phyloP scores from a whole-genome alignment of 2,329 filamentous ascomycete genomes.

The Chrysoporthe deuterocubensis region DNA sequence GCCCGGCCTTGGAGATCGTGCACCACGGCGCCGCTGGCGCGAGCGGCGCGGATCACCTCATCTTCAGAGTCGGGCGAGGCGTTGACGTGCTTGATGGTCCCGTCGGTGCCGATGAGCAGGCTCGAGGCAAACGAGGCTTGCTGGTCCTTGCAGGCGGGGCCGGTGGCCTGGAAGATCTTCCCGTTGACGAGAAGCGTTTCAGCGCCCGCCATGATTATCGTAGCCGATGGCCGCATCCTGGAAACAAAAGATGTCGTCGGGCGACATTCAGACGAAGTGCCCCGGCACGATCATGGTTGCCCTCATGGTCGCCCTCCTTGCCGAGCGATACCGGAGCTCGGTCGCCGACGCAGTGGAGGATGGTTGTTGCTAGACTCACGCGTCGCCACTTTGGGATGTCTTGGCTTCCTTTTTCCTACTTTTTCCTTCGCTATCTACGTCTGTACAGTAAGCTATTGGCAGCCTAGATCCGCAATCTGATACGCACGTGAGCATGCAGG shows the following conservation, averaged over 20 bases:
- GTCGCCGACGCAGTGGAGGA: not conserved
- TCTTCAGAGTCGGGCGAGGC: conserved; percentile 34
- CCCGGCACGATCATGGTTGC: not conserved
- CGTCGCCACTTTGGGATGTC: not conserved
- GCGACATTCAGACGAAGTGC: not conserved
- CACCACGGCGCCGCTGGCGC: conserved; percentile 32
- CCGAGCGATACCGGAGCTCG: conserved; percentile 25
- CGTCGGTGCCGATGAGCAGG: conserved; percentile 41
- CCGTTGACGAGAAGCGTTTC: conserved; percentile 48
- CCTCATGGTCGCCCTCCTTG: too few relatives aligned
- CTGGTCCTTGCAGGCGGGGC: conserved; percentile 33
- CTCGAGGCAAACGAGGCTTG: conserved; percentile 41
- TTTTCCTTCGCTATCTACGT: conserved; percentile 3
- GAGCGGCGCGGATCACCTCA: conserved; percentile 35
- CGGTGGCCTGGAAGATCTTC: conserved; percentile 48
- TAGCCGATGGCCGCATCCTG: not conserved
- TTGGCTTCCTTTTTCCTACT: too few relatives aligned
- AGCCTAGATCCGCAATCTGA: not conserved
- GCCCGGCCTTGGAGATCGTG: conserved; percentile 45
- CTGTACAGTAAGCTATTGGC: conserved; percentile 2
- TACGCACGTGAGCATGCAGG: not conserved
- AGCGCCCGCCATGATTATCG: conserved; percentile 5
- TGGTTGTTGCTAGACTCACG: not conserved
- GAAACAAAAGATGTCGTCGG: not conserved
- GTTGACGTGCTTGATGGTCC: conserved; percentile 44